Percentiles rank a stretch among this genome's conserved stretches.
These are phyloP conservation scores for Fraxinus platypoda DNA, from an alignment of 305 asterid genomes.

Conservation along the genomic window DNA sequence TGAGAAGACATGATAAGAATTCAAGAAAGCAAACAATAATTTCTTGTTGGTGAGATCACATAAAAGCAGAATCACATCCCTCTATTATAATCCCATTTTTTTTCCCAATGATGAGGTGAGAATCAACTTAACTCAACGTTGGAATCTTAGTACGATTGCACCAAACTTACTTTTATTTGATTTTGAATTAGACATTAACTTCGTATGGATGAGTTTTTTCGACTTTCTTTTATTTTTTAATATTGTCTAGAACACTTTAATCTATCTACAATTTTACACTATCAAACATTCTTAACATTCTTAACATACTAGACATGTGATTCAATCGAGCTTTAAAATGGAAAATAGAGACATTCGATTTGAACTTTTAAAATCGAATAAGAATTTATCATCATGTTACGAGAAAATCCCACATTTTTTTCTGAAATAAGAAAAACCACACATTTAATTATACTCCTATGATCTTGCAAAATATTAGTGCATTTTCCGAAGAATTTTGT, in stretches of 20 bases:
- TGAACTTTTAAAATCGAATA: neutral
- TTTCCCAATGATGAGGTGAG: conserved; percentile 26
- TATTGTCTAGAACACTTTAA: neutral
- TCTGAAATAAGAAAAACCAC: neutral
- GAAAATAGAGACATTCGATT: neutral
- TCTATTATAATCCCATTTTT: neutral
- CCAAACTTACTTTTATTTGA: conserved; percentile 13
- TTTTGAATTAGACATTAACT: neutral
- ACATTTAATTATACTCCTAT: neutral
- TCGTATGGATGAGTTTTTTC: neutral
- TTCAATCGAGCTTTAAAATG: neutral
- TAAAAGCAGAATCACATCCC: neutral
- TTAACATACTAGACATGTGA: neutral
- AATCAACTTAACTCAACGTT: conserved; percentile 31
- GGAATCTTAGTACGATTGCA: conserved; percentile 40
- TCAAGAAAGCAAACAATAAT: neutral
- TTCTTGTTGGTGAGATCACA: neutral
- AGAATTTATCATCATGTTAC: neutral
- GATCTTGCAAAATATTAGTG: neutral
- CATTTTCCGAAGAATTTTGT: neutral
- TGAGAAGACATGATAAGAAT: neutral
- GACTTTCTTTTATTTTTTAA: neutral
- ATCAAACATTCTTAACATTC: neutral
- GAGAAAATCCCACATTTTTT: neutral
- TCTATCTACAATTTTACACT: neutral